Base-by-base conservation (phyloP, 2,329 filamentous ascomycete species). In the Epichloe hybrida region DNA sequence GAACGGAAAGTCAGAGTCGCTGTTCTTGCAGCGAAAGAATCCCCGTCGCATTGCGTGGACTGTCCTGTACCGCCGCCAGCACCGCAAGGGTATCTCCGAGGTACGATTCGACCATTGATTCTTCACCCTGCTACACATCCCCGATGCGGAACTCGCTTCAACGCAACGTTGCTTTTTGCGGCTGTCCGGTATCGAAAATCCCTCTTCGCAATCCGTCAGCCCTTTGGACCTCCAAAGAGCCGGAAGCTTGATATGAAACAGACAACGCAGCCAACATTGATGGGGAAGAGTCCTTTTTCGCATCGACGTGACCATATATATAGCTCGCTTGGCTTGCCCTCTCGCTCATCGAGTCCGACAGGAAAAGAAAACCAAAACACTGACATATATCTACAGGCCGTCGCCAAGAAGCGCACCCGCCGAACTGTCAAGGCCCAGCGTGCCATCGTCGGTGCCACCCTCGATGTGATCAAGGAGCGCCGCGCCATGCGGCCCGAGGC, bases 1-100 rank as follows among this genome's bases (percentile, higher is more conserved):
- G 78, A 96, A 95, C 78, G 89, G 93, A 80, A 98, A 98, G 81
- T 91, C 88, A 76, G 93, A 98, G 80, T 95, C 89, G 63, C 88
- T 98, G 64, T 98, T 98, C 84, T 88, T 97, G 66, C 93, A 98
- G 83, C 91, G 93, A 82, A 98, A 98, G 88, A 98, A 98, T 84
- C 93, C 93, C 72, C 91, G 93, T 75, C 89, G 91, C 73, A 97
- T 98, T 75, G 84, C 91, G 64, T 98, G 93, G 93, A 98, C 93
- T 63, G 84, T 90, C 67, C 87, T 98, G 60, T 98, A 88, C 88
- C 85, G 93, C 74, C 87, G 91, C 76, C 88, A 95, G 79, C 91
- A 96, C 86, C 93, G 90, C 82, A 98, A 98, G 89, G 93, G 93
- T 85, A 94, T 97, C 78, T 95, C 91, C 81, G 93, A 98, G 90